phyloP scores from a whole-genome alignment of 2,329 filamentous ascomycete species.

The Achaetomium macrosporum region DNA sequence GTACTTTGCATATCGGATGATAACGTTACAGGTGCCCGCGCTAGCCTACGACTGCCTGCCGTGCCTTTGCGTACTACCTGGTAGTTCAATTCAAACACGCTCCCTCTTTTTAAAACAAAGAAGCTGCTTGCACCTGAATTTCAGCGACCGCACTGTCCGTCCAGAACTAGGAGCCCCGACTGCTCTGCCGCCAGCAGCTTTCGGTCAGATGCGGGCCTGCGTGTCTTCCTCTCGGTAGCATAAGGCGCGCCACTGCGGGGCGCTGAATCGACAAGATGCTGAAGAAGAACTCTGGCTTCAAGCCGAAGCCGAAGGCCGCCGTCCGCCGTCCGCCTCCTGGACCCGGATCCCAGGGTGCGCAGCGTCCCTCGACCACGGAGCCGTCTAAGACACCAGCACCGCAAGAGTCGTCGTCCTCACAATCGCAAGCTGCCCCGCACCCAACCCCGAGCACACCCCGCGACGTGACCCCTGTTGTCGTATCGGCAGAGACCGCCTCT shows the following conservation, averaged over 20 bases:
- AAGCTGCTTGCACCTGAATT: too few relatives aligned
- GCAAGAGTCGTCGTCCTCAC: not conserved
- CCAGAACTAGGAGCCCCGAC: too few relatives aligned
- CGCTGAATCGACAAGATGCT: slow-evolving; percentile 16
- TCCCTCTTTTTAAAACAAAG: too few relatives aligned
- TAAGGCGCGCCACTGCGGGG: slow-evolving; percentile 13
- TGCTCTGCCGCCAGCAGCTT: too few relatives aligned
- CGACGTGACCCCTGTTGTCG: not conserved
- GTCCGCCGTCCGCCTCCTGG: slow-evolving; percentile 10
- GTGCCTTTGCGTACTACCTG: too few relatives aligned
- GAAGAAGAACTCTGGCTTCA: slow-evolving; percentile 14
- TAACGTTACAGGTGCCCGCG: too few relatives aligned
- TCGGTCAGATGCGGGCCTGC: slow-evolving; percentile 5
- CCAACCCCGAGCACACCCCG: not conserved
- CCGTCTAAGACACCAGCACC: slow-evolving; percentile 7
- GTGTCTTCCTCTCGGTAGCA: slow-evolving; percentile 1
- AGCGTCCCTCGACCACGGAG: slow-evolving; percentile 4
- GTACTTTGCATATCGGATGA: not conserved
- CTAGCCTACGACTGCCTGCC: too few relatives aligned
- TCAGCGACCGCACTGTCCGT: too few relatives aligned
- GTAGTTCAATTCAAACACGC: too few relatives aligned
- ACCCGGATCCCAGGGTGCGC: not conserved
- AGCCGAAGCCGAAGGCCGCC: slow-evolving; percentile 17
- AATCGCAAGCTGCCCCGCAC: slow-evolving; percentile 6
- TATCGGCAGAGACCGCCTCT: not conserved